A percentile compares a stretch with the other conserved stretches of the same genome.
These are phyloP conservation scores for Quercus alba DNA, from an alignment of 306 rosid genomes.

Conservation along the genomic window DNA sequence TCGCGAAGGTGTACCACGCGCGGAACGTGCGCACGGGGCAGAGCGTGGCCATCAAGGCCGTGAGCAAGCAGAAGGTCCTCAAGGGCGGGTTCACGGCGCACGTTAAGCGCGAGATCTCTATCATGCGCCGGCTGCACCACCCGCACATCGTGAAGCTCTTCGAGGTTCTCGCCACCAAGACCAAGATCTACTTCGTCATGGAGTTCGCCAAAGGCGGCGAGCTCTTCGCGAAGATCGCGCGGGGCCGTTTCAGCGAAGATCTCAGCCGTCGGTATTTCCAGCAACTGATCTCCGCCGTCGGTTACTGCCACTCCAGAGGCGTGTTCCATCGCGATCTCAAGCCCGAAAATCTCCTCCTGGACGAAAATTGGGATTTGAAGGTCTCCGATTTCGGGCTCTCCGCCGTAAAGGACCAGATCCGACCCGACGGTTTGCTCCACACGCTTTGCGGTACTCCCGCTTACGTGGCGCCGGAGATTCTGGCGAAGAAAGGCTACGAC, in stretches of 20 bases:
- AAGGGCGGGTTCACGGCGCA: slow-evolving; percentile 38
- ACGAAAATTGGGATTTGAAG: slow-evolving; percentile 52
- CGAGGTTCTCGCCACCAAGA: slow-evolving; percentile 76
- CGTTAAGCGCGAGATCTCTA: slow-evolving; percentile 67
- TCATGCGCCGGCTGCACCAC: slow-evolving; percentile 70
- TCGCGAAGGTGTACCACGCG: slow-evolving; percentile 81
- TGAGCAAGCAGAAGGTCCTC: slow-evolving; percentile 51
- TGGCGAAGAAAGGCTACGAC: slow-evolving; percentile 66
- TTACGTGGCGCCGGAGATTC: slow-evolving; percentile 85
- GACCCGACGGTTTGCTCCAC: slow-evolving; percentile 65
- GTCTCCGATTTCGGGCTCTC: slow-evolving; percentile 83
- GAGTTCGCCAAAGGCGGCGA: slow-evolving; percentile 82
- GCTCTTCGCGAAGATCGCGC: slow-evolving; percentile 41
- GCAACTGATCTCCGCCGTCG: slow-evolving; percentile 70
- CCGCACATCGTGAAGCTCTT: slow-evolving; percentile 51
- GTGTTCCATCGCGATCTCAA: slow-evolving; percentile 85
- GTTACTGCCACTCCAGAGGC: slow-evolving; percentile 66
- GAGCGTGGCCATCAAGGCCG: slow-evolving; percentile 75
- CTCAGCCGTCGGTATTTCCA: slow-evolving; percentile 63
- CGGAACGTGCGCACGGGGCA: slow-evolving; percentile 33
- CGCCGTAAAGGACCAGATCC: slow-evolving; percentile 50
- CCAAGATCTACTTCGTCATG: slow-evolving; percentile 73
- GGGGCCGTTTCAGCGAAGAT: slow-evolving; percentile 55
- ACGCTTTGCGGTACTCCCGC: slow-evolving; percentile 89
- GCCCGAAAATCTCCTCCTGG: slow-evolving; percentile 75